These are phyloP conservation scores for Lachancea sp. DNA, from an alignment of 805 yeast species.

Conservation along the genomic window DNA sequence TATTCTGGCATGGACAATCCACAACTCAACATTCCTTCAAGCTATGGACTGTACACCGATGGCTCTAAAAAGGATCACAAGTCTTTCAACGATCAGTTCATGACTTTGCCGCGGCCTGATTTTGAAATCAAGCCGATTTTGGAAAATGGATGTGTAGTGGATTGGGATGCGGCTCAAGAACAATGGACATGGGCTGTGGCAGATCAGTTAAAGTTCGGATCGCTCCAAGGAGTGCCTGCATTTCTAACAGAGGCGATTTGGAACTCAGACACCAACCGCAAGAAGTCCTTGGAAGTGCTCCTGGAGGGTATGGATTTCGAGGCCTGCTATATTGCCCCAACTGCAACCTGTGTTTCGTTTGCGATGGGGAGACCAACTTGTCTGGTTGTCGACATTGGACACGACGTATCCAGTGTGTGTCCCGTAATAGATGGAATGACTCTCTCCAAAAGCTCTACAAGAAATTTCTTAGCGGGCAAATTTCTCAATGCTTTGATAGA, in stretches of 20 bases:
- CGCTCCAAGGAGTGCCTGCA: slow-evolving; percentile 45
- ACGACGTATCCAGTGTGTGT: slow-evolving; percentile 66
- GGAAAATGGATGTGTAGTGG: slow-evolving; percentile 55
- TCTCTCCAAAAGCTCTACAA: slow-evolving; percentile 58
- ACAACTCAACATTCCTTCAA: slow-evolving; percentile 65
- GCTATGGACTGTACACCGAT: slow-evolving; percentile 38
- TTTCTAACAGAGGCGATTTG: slow-evolving; percentile 83
- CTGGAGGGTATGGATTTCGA: slow-evolving; percentile 67
- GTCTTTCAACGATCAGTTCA: slow-evolving; percentile 36
- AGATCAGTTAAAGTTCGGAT: slow-evolving; percentile 42
- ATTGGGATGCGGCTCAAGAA: slow-evolving; percentile 81
- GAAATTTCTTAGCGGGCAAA: slow-evolving; percentile 69
- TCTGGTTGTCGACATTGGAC: slow-evolving; percentile 80
- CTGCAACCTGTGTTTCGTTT: slow-evolving; percentile 84
- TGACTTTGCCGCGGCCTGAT: slow-evolving; percentile 46
- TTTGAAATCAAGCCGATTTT: slow-evolving; percentile 52
- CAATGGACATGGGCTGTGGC: slow-evolving; percentile 63
- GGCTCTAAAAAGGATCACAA: slow-evolving; percentile 17
- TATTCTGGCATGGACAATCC: slow-evolving; percentile 93
- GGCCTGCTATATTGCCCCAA: slow-evolving; percentile 72
- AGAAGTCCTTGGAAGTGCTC: slow-evolving; percentile 61
- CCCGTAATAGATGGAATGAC: slow-evolving; percentile 82
- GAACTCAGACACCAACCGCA: slow-evolving; percentile 63
- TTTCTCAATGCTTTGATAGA: slow-evolving; percentile 38
- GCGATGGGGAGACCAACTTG: slow-evolving; percentile 86